Evolutionary conservation across 140 eudicot species (phyloP), one percentile per base, ranked within the genome.

Genomic region (Ambrosia hybrid): DNA sequence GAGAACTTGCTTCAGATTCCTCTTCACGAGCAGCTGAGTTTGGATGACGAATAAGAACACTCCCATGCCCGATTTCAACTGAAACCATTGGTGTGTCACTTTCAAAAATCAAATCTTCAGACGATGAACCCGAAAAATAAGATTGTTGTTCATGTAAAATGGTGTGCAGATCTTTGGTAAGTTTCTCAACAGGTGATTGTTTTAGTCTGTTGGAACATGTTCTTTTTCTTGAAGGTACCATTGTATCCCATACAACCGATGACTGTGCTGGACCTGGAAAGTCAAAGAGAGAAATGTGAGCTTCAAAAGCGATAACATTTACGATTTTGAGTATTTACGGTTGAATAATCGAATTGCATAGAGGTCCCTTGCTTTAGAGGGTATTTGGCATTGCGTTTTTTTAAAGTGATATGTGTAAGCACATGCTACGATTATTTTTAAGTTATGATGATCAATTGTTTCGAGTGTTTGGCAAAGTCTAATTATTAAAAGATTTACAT

Each of bases 1-100:
- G 87, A 67, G 99, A 94, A 79, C 99, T 94, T 65, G 99, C 97
- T 88, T 91, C 99, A 45, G 97, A 90, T 81, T 95, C 99, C 73
- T 95, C 99, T 79, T 91, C 97, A 49, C 95, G 85, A 66, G 81
- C 84, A 33, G 86, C 75, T 59, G 96, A 82, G 69, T 83, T 86
- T 17, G 99, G 99, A 71, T 95, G 99, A 71, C 96, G 81, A 57
- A 95, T 88, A 63, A 95, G 99, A 48, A 95, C 92, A 83, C 97
- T 91, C 52, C 99, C 99, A 81, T 95, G 97, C 48, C 99, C 99
- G 76, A 91, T 88, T 82, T 95, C 99, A 75, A 95, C 99, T 1
- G 99, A 95, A 33, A 88, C 99, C 97, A 91, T 89, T 30, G 99
- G 96, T 60, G 88, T 87, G 53, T 88, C 91, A 57, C 89, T 83